phyloP scores from a whole-genome alignment of 148 eudicot genomes.

The Polygonum maritimum region DNA sequence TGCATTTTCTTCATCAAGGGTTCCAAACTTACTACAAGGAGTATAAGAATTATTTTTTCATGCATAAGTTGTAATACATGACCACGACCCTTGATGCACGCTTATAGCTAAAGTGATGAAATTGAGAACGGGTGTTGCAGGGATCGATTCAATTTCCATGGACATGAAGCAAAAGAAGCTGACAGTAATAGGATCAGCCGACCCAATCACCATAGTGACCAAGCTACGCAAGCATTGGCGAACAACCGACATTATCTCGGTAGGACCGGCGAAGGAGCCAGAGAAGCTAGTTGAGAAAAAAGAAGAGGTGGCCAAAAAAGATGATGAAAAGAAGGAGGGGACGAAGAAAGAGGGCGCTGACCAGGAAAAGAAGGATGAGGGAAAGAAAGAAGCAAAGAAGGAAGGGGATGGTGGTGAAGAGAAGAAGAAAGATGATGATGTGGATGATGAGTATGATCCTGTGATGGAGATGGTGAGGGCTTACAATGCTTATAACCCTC shows the following conservation, averaged over 20 bases:
- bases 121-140: conserved; percentile 16
- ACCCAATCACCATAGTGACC: conserved; percentile 39
- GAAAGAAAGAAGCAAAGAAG: conserved; percentile 21
- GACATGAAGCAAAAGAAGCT: conserved; percentile 44
- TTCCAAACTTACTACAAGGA: too few species aligned
- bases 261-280: conserved; percentile 51
- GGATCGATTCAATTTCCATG: conserved; percentile 43
- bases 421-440: conserved; percentile 24
- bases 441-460: neutral
- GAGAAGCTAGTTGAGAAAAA: conserved; percentile 15
- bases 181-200: conserved; percentile 46
- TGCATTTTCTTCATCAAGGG: too few species aligned
- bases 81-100: too few species aligned
- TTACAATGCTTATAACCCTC: neutral
- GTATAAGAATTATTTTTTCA: neutral
- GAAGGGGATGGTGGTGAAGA: conserved; percentile 13
- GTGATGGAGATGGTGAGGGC: conserved; percentile 3
- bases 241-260: conserved; percentile 26
- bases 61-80: too few species aligned
- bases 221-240: conserved; percentile 51
- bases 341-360: conserved; percentile 14
- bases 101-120: too few species aligned
- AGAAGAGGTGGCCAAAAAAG: conserved; percentile 16
- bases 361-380: neutral
- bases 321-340: conserved; percentile 13